Conservation (phyloP, 257 asterid species). For the Plectranthus barbatus region DNA sequence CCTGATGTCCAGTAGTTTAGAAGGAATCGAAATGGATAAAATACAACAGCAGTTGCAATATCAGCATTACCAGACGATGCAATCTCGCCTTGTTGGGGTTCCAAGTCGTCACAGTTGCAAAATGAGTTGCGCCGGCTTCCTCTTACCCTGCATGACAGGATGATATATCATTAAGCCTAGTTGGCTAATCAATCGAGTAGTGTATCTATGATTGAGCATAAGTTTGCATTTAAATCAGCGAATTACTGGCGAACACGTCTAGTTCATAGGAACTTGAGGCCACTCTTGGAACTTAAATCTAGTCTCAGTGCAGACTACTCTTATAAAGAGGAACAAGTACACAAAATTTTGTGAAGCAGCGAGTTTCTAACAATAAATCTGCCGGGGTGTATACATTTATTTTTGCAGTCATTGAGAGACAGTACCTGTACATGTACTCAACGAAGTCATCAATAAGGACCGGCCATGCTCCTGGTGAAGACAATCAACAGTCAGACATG, state of each 20-base stretch:
- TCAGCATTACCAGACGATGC: constrained; percentile 25
- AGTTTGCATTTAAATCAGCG: not conserved
- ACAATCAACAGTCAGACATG: constrained; percentile 2
- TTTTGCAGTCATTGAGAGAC: not conserved
- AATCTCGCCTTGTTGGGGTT: constrained; percentile 39
- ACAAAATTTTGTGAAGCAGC: not conserved
- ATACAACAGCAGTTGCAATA: not conserved
- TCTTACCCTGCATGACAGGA: constrained; percentile 40
- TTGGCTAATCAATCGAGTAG: not conserved
- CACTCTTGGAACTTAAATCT: not conserved
- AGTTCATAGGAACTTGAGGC: not conserved
- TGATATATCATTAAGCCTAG: too few relatives aligned
- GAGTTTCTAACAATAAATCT: not conserved
- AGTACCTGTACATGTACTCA: constrained; percentile 92
- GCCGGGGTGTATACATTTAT: not conserved
- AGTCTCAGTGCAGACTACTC: not conserved
- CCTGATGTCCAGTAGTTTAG: constrained; percentile 37
- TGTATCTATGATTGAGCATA: not conserved
- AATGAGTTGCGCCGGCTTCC: constrained; percentile 28
- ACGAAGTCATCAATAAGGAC: constrained; percentile 87
- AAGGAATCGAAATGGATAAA: constrained; percentile 1
- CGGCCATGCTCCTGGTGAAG: constrained; percentile 94
- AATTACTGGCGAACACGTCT: not conserved
- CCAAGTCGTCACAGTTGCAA: constrained; percentile 54
- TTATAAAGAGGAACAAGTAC: not conserved